Evolutionary conservation across 108 stramenopile genomes (phyloP).

Genomic region (Cyclostephanos tholiformis): DNA sequence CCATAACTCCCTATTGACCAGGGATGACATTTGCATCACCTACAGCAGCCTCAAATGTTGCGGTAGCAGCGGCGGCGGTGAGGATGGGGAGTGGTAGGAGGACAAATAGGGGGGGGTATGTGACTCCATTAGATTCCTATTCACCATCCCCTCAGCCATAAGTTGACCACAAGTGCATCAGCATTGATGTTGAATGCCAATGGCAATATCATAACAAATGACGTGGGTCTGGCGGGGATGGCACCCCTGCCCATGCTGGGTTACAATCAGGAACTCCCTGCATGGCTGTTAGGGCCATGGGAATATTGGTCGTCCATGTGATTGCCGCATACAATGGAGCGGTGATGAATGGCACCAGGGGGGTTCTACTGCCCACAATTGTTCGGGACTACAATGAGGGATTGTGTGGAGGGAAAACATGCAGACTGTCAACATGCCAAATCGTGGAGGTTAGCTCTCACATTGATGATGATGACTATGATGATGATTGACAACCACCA

Average conservation of each 20-base stretch:
- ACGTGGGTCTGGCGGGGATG: conserved; percentile 26
- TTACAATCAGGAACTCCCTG: conserved; percentile 48
- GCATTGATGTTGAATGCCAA: background rate
- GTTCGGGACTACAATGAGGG: conserved; percentile 36
- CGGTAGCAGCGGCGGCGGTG: background rate
- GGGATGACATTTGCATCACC: conserved; percentile 61
- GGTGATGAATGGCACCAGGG: conserved; percentile 51
- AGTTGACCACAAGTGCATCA: background rate
- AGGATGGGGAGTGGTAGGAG: too few species aligned
- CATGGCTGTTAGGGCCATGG: conserved; percentile 61
- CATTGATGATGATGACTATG: background rate
- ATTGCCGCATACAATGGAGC: conserved; percentile 48
- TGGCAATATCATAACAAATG: too few species aligned
- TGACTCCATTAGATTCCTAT: conserved; percentile 35
- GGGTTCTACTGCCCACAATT: conserved; percentile 58
- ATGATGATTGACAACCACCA: background rate
- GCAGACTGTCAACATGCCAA: too few species aligned
- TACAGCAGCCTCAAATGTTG: conserved; percentile 62
- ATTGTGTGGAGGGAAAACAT: conserved; percentile 14
- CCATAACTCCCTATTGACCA: conserved; percentile 52
- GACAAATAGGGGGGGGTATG: conserved; percentile 29
- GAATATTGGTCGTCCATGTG: conserved; percentile 50
- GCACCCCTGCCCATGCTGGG: conserved; percentile 57
- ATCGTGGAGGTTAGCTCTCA: conserved; percentile 55
- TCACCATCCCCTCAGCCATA: conserved; percentile 37